These are phyloP conservation scores for Populus nigra DNA, from an alignment of 345 rosid genomes.

Conservation along the genomic window DNA sequence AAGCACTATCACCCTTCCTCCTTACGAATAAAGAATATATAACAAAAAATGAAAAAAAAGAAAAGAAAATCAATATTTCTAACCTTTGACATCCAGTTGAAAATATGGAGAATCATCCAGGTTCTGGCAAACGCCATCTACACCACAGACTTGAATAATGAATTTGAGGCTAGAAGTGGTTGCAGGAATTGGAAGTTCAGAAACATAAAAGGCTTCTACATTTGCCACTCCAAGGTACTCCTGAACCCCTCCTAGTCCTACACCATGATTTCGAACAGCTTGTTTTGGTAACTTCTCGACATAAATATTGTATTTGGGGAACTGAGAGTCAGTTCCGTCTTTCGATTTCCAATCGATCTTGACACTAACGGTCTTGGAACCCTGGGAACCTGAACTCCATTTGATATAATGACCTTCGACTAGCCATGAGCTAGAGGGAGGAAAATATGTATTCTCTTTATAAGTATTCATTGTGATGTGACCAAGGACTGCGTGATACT, in stretches of 20 bases:
- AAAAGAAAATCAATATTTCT: neutral
- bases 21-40: neutral
- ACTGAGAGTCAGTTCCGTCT: slow-evolving; percentile 19
- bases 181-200: slow-evolving; percentile 43
- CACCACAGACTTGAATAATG: slow-evolving; percentile 46
- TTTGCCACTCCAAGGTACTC: slow-evolving; percentile 57
- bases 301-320: slow-evolving; percentile 51
- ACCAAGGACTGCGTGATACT: slow-evolving; percentile 64
- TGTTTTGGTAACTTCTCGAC: slow-evolving; percentile 37
- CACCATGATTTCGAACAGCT: slow-evolving; percentile 17
- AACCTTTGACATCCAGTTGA: slow-evolving; percentile 29
- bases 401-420: slow-evolving; percentile 43
- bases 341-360: slow-evolving; percentile 58
- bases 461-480: slow-evolving; percentile 40
- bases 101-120: slow-evolving; percentile 52
- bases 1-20: no score
- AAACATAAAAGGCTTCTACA: slow-evolving; percentile 58
- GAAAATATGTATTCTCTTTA: slow-evolving; percentile 30
- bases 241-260: slow-evolving; percentile 14
- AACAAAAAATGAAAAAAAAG: neutral
- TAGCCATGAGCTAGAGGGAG: slow-evolving; percentile 51
- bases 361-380: slow-evolving; percentile 45
- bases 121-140: slow-evolving; percentile 37
- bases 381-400: slow-evolving; percentile 44
- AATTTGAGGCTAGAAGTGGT: slow-evolving; percentile 44